phyloP scores from a whole-genome alignment of 768 basidiomycete species.

The Hebeloma cylindrosporum region DNA sequence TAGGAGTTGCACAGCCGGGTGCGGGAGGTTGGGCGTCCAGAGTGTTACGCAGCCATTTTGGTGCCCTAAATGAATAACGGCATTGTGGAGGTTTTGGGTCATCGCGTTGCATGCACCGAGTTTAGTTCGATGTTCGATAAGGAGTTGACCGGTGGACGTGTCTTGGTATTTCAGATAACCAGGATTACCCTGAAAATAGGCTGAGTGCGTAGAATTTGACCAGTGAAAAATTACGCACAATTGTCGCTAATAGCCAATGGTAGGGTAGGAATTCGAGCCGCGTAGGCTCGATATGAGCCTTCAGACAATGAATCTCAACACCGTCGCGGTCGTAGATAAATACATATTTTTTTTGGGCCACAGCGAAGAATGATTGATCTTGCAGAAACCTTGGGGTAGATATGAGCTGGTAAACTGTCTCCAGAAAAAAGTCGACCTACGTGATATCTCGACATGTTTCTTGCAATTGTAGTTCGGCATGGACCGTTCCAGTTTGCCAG shows the following conservation, averaged over 20 bases:
- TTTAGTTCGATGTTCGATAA: conserved; percentile 88
- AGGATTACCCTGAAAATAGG: conserved; percentile 63
- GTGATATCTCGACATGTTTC: conserved; percentile 94
- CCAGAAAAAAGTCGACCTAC: conserved; percentile 24
- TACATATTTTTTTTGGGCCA: conserved; percentile 94
- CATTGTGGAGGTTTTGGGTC: conserved; percentile 90
- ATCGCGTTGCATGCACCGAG: conserved; percentile 83
- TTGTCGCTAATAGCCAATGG: conserved; percentile 88
- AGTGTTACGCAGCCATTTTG: conserved; percentile 94
- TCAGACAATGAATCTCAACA: conserved; percentile 85
- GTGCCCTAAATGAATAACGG: conserved; percentile 92
- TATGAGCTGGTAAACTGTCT: background rate
- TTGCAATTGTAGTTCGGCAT: conserved; percentile 83
- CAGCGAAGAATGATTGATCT: conserved; percentile 90
- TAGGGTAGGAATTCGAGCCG: conserved; percentile 91
- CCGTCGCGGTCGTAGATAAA: conserved; percentile 96
- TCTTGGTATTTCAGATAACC: conserved; percentile 97
- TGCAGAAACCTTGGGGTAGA: conserved; percentile 70
- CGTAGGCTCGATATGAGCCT: conserved; percentile 85
- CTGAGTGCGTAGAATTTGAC: conserved; percentile 1
- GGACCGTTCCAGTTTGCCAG: conserved; percentile 84
- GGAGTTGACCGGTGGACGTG: conserved; percentile 85
- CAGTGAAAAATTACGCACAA: conserved; percentile 52
- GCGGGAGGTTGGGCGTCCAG: conserved; percentile 94
- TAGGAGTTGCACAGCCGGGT: conserved; percentile 88